phyloP scores from a whole-genome alignment of 352 stramenopile species.

The Phytopythium chamaehyphon region DNA sequence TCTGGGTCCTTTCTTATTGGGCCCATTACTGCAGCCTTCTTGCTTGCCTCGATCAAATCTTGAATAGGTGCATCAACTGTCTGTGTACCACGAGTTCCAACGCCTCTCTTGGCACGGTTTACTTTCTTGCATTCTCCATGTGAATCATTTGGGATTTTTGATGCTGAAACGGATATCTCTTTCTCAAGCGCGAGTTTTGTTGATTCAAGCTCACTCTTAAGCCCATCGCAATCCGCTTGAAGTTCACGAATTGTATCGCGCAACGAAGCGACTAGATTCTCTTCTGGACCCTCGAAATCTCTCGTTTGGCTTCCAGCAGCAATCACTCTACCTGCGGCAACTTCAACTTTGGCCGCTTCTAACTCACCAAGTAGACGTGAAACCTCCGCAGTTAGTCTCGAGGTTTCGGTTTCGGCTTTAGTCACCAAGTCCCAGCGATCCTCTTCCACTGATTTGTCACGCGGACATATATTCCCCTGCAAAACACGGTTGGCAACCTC shows the following conservation, averaged over 20 bases:
- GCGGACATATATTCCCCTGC: not conserved
- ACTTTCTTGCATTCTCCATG: not conserved
- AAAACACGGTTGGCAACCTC: conserved; percentile 47
- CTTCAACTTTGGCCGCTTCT: conserved; percentile 13
- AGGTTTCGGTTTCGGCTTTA: conserved; percentile 22
- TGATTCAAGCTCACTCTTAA: conserved; percentile 1
- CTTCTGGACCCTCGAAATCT: not conserved
- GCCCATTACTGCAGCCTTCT: not conserved
- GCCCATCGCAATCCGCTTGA: not conserved
- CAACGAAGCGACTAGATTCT: not conserved
- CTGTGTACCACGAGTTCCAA: conserved; percentile 1
- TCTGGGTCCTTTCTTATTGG: not conserved
- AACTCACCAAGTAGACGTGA: conserved; percentile 28
- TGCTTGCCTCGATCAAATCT: not conserved
- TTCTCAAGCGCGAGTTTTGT: not conserved
- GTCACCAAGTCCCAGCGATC: conserved; percentile 8
- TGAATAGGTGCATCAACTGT: not conserved
- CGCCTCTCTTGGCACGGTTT: not conserved
- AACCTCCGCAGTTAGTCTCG: conserved; percentile 29
- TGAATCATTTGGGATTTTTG: not conserved
- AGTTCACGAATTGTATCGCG: not conserved
- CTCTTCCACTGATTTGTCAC: not conserved
- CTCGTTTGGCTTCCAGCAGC: not conserved
- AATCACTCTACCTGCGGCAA: not conserved
- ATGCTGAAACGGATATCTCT: not conserved